These are phyloP conservation scores for Thuja plicata DNA, from an alignment of 83 land plant genomes.

Conservation along the genomic window DNA sequence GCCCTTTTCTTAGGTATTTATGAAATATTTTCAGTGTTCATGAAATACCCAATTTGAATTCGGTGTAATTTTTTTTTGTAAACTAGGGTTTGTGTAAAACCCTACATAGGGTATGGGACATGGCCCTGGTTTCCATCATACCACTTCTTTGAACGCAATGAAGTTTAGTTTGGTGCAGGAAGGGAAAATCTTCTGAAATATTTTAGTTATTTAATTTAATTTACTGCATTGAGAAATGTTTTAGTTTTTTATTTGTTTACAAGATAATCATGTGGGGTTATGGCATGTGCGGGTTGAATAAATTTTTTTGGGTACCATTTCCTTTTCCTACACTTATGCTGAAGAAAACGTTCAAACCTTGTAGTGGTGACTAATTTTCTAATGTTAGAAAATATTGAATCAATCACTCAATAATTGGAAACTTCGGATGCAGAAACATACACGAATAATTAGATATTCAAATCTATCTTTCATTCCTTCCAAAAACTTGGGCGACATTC, in stretches of 20 bases:
- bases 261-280: background rate
- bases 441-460: too few species aligned
- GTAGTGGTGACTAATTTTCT: too few species aligned
- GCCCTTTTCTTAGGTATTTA: conserved; percentile 80
- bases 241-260: background rate
- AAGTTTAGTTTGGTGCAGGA: background rate
- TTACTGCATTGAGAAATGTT: too few species aligned
- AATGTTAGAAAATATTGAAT: too few species aligned
- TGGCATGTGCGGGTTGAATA: background rate
- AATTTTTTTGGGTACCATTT: background rate
- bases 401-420: too few species aligned
- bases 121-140: background rate
- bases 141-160: background rate
- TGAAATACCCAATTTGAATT: background rate
- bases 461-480: too few species aligned
- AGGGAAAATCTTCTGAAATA: background rate
- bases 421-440: too few species aligned
- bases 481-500: too few species aligned
- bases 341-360: too few species aligned
- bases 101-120: background rate
- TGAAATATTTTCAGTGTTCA: background rate
- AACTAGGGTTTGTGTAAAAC: background rate
- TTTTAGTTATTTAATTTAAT: too few species aligned
- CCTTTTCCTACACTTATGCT: background rate
- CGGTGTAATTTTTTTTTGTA: background rate